A percentile compares a stretch with the other conserved stretches of the same genome.
These are phyloP conservation scores for Coniferiporia sulphurascens DNA, from an alignment of 1,284 basidiomycete species.

Conservation along the genomic window DNA sequence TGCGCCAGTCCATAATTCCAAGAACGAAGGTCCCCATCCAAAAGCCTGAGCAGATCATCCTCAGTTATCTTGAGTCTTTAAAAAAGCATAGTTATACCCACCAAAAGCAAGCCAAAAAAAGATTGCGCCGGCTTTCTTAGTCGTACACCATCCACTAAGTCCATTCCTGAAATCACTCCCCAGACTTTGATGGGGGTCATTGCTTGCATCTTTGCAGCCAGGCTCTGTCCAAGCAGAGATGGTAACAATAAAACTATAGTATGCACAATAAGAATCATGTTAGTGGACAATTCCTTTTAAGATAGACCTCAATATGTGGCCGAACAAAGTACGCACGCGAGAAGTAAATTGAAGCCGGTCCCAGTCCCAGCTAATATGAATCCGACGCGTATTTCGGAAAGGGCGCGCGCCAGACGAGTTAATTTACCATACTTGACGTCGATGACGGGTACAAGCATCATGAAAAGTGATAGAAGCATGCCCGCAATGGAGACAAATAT, in stretches of 20 bases:
- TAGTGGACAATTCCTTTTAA: conserved; percentile 8
- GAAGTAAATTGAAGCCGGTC: conserved; percentile 59
- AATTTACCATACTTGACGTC: conserved; percentile 86
- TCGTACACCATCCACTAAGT: conserved; percentile 77
- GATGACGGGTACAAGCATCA: conserved; percentile 73
- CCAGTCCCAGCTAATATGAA: conserved; percentile 77
- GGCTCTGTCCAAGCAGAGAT: conserved; percentile 76
- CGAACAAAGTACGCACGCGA: conserved; percentile 51
- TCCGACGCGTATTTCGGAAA: conserved; percentile 74
- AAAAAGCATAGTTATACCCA: conserved; percentile 26
- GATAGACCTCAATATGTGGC: background rate
- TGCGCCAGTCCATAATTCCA: conserved; percentile 68
- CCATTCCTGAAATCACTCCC: conserved; percentile 67
- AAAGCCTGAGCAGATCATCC: conserved; percentile 39
- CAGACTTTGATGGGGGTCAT: conserved; percentile 67
- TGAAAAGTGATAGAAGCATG: conserved; percentile 66
- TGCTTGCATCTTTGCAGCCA: conserved; percentile 77
- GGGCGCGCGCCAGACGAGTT: conserved; percentile 66
- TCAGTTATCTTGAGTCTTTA: conserved; percentile 5
- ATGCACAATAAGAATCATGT: conserved; percentile 2
- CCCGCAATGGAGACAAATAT: conserved; percentile 70
- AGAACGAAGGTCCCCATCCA: conserved; percentile 63
- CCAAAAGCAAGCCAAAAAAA: conserved; percentile 86
- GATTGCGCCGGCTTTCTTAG: conserved; percentile 81
- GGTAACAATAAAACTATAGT: conserved; percentile 59